Evolutionary conservation across 2,329 filamentous ascomycete species (phyloP), one percentile per base, ranked within the genome.

Genomic region (Botrytis medusae): DNA sequence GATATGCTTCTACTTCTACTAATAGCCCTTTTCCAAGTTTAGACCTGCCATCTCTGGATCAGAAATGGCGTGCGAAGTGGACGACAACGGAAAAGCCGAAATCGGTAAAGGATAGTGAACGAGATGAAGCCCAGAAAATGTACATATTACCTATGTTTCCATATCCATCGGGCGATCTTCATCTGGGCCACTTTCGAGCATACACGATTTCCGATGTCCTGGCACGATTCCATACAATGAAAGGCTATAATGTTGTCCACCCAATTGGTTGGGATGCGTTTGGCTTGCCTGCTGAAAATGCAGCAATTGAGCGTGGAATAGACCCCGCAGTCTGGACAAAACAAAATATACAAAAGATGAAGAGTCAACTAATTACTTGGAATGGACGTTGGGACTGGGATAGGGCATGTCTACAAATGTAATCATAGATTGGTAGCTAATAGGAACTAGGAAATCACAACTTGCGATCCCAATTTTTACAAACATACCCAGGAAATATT

Each of bases 241-340:
- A 91, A 77, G 94, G 94, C 25, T 86, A 90, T 77, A 84, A 92
- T 72, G 93, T 97, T 46, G 83, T 97, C 71, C 88, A 97, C 76
- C 93, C 94, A n/a, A 97, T 97, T 87, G 94, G 94, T 18, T 97
- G 94, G 94, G 94, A 97, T 85, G 93, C 93, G 8, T 97, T 97
- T 83, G 94, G 94, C 2, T 84, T 97, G 72, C 94, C 94, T 18
- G 94, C 94, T 61, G 94, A 97, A 82, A 97, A 97, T 83, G 94
- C 94, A 29, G 94, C 94, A 14, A 92, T 97, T 73, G 93, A 97
- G 82, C 86, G 92, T 75, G 93, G 93, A 20, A 87, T 95, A 74
- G 89, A 93, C 79, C 94, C 94, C 1, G 91, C 88, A 12, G 85
- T 85, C 12, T 97, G 94, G 94, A 97, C 94, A 0, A 87, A 86